Evolutionary conservation across 306 rosid genomes (phyloP).

Genomic region (Cyamopsis tetragonoloba): DNA sequence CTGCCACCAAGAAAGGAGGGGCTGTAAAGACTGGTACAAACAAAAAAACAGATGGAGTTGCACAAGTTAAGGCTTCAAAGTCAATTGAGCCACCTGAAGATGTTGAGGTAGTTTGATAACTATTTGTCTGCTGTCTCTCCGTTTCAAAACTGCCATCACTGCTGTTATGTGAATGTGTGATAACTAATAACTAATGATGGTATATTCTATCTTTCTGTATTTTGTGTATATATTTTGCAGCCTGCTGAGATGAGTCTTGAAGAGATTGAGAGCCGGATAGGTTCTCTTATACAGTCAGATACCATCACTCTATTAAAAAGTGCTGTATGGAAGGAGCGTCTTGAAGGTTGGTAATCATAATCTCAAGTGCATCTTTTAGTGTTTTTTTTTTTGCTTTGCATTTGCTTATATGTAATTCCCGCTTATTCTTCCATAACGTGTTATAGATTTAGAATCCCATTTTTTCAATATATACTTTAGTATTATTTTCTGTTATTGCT

Average conservation of each 20-base stretch:
- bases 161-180: background rate
- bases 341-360: conserved; percentile 74
- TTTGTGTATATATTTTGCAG: conserved; percentile 45
- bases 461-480: background rate
- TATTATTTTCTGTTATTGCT: background rate
- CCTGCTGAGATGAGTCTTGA: conserved; percentile 96
- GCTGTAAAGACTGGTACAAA: conserved; percentile 50
- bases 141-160: conserved; percentile 3
- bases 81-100: conserved; percentile 73
- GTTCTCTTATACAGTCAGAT: conserved; percentile 75
- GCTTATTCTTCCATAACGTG: background rate
- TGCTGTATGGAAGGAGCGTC: conserved; percentile 91
- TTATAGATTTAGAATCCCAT: background rate
- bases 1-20: conserved; percentile 65
- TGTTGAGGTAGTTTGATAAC: conserved; percentile 61
- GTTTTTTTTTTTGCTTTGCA: no score
- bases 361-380: no score
- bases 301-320: conserved; percentile 80
- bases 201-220: conserved; percentile 1
- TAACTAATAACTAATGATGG: background rate
- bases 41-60: conserved; percentile 76
- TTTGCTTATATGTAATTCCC: background rate
- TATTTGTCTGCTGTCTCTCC: background rate
- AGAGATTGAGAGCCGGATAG: conserved; percentile 89
- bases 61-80: conserved; percentile 55